Base-by-base conservation (phyloP, 2,329 filamentous ascomycete species). In the Fusarium incarnatum region DNA sequence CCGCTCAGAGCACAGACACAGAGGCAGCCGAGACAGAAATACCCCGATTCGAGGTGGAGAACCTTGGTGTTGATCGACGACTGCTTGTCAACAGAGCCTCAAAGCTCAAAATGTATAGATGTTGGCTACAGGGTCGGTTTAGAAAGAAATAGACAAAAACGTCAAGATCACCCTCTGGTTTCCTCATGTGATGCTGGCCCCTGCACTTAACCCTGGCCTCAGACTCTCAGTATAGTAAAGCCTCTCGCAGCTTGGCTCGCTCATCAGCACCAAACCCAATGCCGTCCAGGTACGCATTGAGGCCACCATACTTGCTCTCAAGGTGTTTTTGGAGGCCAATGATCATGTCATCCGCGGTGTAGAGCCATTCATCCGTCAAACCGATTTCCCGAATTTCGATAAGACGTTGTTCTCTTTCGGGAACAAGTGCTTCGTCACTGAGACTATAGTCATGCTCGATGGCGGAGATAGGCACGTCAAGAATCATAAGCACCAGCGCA, bases 41-140 rank as follows among this genome's bases (percentile, higher is more conserved):
- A 37, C 74, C 80, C 52, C 72, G 77, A 58, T 94, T 98, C 74
- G 88, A 94, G 50, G 83, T 97, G 48, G 83, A 92, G 59, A 88
- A 96, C 48, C 86, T 98, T 37, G 96, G 91, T 27, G 87, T 95
- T 58, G 96, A 99, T 79, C 90, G 94, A 71, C 89, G 96, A 64
- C 86, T 99, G 83, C 86, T 99, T 58, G 94, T 99, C 59, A 99
- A 99, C 79, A 89, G 96, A 70, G 93, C 94, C 57, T 88, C 91
- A 76, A 92, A 94, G 81, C 84, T 97, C 50, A 99, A 98, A 83
- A 99, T 99, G 96, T 98, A 98, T 81, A 89, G 96, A 66, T 98
- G 95, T 83, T 99, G 96, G 94, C 88, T 97, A 79, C 93, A 97
- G 80, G 93, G 92, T 30, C 88, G 89, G 6, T 97, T 96, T 79